These are phyloP conservation scores for Pestalotiopsis sp. DNA, from an alignment of 2,329 filamentous ascomycete species.

Conservation along the genomic window DNA sequence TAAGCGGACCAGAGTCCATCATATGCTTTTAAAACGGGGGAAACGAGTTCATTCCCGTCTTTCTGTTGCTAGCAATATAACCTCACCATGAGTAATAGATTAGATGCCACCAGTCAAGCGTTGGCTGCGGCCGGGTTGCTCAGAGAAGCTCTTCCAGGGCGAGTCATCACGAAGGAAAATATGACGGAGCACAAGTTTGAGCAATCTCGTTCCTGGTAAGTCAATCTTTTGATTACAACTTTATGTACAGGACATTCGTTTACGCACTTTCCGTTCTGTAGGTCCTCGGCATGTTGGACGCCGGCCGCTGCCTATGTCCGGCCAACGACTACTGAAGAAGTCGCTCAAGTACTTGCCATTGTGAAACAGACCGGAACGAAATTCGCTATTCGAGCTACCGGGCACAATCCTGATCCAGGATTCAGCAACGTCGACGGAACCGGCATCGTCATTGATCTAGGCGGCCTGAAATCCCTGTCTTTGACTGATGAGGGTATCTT, in stretches of 20 bases:
- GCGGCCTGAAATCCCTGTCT: conserved; percentile 12
- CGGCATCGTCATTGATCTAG: conserved; percentile 23
- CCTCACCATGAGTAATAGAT: not conserved
- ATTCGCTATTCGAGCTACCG: conserved; percentile 20
- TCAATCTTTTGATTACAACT: not conserved
- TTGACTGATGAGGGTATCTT: conserved; percentile 10
- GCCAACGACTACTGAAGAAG: conserved; percentile 14
- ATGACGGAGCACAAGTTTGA: not conserved
- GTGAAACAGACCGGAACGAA: conserved; percentile 11
- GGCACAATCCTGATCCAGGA: conserved; percentile 19
- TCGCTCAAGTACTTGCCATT: conserved; percentile 14
- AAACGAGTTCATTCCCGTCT: too few relatives aligned
- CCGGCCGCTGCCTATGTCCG: conserved; percentile 17
- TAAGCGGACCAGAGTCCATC: too few relatives aligned
- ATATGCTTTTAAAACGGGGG: too few relatives aligned
- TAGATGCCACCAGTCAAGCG: not conserved
- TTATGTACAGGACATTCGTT: not conserved
- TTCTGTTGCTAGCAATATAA: too few relatives aligned
- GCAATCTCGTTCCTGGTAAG: not conserved
- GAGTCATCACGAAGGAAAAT: not conserved
- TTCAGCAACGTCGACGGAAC: conserved; percentile 19
- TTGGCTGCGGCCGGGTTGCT: not conserved
- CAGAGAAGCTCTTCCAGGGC: not conserved
- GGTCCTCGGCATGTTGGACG: conserved; percentile 18
- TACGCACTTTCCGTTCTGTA: not conserved